phyloP scores from a whole-genome alignment of 352 stramenopile genomes.

The Phytopythium sindhum region DNA sequence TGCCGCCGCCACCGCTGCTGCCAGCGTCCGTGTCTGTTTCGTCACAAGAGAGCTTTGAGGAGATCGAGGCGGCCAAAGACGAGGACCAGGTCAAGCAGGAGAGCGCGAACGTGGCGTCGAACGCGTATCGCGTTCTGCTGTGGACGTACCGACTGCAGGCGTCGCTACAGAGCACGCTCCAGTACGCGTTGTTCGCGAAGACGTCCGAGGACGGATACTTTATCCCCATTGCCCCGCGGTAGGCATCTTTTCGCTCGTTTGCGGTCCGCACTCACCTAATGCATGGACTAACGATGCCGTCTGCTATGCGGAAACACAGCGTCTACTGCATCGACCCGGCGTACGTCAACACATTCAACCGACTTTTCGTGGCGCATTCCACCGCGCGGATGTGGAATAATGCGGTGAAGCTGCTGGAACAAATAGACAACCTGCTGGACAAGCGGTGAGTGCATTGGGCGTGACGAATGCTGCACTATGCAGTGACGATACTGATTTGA shows the following conservation, averaged over 20 bases:
- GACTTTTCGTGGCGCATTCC: constrained; percentile 61
- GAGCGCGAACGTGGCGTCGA: constrained; percentile 67
- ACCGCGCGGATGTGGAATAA: constrained; percentile 64
- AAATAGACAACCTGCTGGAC: constrained; percentile 55
- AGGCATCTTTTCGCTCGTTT: neutral
- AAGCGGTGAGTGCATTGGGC: constrained; percentile 43
- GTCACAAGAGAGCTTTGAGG: constrained; percentile 57
- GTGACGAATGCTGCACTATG: neutral
- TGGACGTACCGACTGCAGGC: constrained; percentile 80
- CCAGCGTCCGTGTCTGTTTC: constrained; percentile 10
- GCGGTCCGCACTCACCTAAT: neutral
- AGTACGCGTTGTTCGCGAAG: constrained; percentile 77
- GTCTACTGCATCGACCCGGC: constrained; percentile 77
- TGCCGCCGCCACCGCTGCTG: constrained; percentile 9
- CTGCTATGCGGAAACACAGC: constrained; percentile 22
- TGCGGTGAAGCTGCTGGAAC: constrained; percentile 69
- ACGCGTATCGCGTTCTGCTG: constrained; percentile 66
- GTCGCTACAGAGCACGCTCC: constrained; percentile 66
- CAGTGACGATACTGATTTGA: neutral
- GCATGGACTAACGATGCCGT: constrained; percentile 8
- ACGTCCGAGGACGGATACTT: constrained; percentile 81
- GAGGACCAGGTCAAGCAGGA: constrained; percentile 62
- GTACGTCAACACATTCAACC: constrained; percentile 77
- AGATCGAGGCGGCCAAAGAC: constrained; percentile 58
- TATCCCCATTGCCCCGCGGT: constrained; percentile 76